These are phyloP conservation scores for Takakia lepidozioides DNA, from an alignment of 225 moss, liverwort and hornwort species.

Conservation along the genomic window DNA sequence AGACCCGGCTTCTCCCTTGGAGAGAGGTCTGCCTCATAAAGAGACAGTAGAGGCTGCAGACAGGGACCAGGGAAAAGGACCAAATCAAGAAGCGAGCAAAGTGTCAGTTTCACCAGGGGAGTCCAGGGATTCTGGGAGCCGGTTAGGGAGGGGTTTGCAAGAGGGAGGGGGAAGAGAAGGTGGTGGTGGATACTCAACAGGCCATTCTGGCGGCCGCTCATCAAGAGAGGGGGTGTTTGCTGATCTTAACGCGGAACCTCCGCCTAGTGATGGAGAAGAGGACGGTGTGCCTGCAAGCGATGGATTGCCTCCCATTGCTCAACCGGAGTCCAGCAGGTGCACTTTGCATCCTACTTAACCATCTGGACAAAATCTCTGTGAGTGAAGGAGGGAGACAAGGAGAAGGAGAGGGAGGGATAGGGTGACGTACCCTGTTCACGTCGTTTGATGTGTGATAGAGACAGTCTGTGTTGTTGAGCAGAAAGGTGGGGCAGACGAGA, in stretches of 20 bases:
- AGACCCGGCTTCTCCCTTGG: slow-evolving; percentile 21
- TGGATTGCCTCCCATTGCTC: slow-evolving; percentile 27
- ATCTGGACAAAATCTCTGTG: too few species aligned
- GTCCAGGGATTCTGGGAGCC: slow-evolving; percentile 40
- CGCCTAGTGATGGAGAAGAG: slow-evolving; percentile 56
- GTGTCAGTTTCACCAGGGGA: slow-evolving; percentile 28
- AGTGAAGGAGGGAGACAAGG: too few species aligned
- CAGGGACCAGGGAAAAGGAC: slow-evolving; percentile 20
- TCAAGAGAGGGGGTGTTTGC: slow-evolving; percentile 52
- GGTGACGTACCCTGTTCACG: too few species aligned
- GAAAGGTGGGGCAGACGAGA: too few species aligned
- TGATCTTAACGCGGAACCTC: slow-evolving; percentile 63
- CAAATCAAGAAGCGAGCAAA: slow-evolving; percentile 33
- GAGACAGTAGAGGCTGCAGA: slow-evolving; percentile 26
- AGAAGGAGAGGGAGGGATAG: too few species aligned
- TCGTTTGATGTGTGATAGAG: too few species aligned
- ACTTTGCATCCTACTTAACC: neutral
- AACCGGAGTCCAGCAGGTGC: slow-evolving; percentile 55
- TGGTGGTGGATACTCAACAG: slow-evolving; percentile 21
- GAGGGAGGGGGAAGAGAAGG: slow-evolving; percentile 29
- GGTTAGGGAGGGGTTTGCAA: slow-evolving; percentile 28
- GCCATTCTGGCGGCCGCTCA: slow-evolving; percentile 40
- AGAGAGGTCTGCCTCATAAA: slow-evolving; percentile 23
- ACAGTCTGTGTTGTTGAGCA: too few species aligned
- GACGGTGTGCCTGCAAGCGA: slow-evolving; percentile 36